These are phyloP conservation scores for Pochonia chlamydosporia DNA, from an alignment of 2,329 filamentous ascomycete species.

Conservation along the genomic window DNA sequence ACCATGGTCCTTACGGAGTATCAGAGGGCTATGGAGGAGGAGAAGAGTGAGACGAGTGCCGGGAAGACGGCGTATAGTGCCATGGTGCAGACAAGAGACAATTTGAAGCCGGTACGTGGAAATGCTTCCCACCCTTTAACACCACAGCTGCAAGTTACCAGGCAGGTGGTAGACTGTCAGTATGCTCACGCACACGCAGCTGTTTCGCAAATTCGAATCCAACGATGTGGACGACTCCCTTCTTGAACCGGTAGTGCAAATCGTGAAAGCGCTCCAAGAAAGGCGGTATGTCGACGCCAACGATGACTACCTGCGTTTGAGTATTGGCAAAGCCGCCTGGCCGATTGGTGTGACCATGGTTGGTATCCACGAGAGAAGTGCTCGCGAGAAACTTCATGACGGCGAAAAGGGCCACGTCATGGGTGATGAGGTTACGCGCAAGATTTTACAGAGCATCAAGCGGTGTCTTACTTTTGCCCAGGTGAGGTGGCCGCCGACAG, in stretches of 20 bases:
- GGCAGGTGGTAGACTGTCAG: neutral
- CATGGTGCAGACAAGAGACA: conserved; percentile 82
- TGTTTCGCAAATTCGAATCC: conserved; percentile 86
- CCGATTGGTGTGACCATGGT: conserved; percentile 99
- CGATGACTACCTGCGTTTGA: conserved; percentile 85
- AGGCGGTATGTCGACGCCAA: conserved; percentile 94
- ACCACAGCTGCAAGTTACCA: neutral
- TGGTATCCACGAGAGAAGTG: conserved; percentile 95
- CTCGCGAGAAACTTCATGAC: conserved; percentile 90
- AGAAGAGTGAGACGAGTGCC: conserved; percentile 59
- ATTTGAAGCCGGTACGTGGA: conserved; percentile 65
- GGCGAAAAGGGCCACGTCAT: conserved; percentile 89
- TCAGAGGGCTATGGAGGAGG: conserved; percentile 68
- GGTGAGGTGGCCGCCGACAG: conserved; percentile 90
- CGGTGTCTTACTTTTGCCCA: conserved; percentile 93
- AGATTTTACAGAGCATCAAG: conserved; percentile 97
- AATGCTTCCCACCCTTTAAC: too few relatives aligned
- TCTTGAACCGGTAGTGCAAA: conserved; percentile 79
- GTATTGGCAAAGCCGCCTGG: conserved; percentile 96
- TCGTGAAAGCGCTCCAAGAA: conserved; percentile 85
- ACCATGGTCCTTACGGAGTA: conserved; percentile 92
- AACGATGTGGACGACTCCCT: conserved; percentile 73
- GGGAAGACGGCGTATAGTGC: conserved; percentile 77
- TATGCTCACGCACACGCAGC: conserved; percentile 24
- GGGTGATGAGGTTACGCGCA: conserved; percentile 91